phyloP scores from a whole-genome alignment of 129 eudicot genomes.

The Centrapalus pauciflorus region DNA sequence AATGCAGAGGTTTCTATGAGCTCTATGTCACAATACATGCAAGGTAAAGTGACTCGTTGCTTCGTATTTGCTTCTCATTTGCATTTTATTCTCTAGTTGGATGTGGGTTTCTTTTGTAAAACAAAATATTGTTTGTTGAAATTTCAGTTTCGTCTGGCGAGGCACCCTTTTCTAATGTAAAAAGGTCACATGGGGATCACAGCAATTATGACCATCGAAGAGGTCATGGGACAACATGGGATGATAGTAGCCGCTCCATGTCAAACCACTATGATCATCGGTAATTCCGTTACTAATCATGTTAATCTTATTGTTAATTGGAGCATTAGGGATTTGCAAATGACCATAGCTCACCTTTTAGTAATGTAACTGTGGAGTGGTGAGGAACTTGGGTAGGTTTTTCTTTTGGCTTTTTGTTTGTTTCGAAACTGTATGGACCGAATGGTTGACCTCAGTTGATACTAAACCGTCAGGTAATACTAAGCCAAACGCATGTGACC shows the following conservation, averaged over 20 bases:
- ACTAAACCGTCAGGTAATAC: too few species aligned
- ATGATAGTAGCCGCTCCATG: constrained; percentile 35
- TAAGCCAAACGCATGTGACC: neutral
- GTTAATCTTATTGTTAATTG: constrained; percentile 9
- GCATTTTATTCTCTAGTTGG: neutral
- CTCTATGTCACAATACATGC: constrained; percentile 29
- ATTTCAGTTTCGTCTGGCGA: constrained; percentile 46
- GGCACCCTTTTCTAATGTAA: constrained; percentile 34
- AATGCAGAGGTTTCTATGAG: constrained; percentile 41
- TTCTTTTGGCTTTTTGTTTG: neutral
- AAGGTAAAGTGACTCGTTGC: constrained; percentile 41
- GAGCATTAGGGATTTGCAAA: constrained; percentile 1
- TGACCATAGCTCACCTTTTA: neutral
- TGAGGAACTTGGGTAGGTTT: neutral
- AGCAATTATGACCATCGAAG: constrained; percentile 54
- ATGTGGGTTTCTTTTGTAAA: neutral
- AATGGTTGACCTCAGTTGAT: neutral
- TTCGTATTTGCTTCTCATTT: neutral
- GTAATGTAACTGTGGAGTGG: neutral
- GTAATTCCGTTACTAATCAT: neutral
- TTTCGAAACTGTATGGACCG: neutral
- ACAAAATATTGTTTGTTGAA: constrained; percentile 26
- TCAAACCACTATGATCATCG: constrained; percentile 31
- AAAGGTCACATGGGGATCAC: constrained; percentile 58
- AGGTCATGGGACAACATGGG: constrained; percentile 53